These are phyloP conservation scores for Aspergillus pseudoterreus DNA, from an alignment of 2,329 filamentous ascomycete species.

Conservation along the genomic window DNA sequence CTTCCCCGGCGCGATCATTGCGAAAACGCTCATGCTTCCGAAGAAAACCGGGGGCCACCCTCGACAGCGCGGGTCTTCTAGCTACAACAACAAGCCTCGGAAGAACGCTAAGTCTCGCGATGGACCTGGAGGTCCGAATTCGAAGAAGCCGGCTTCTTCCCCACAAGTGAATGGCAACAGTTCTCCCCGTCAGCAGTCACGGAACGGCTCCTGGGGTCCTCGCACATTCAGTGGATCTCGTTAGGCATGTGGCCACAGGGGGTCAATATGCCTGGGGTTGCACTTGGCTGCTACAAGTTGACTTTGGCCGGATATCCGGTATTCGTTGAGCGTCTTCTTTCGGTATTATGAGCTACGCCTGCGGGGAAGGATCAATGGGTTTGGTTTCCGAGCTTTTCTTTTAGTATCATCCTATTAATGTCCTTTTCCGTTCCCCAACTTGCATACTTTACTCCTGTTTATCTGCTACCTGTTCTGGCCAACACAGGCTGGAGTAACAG, in stretches of 20 bases:
- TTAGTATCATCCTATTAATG: slow-evolving; percentile 17
- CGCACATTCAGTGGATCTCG: slow-evolving; percentile 20
- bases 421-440: slow-evolving; percentile 11
- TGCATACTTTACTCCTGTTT: slow-evolving; percentile 11
- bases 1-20: slow-evolving; percentile 44
- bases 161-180: slow-evolving; percentile 19
- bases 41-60: slow-evolving; percentile 27
- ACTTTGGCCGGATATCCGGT: slow-evolving; percentile 13
- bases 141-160: slow-evolving; percentile 26
- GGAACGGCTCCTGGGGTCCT: slow-evolving; percentile 27
- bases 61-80: slow-evolving; percentile 25
- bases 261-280: background rate
- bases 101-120: slow-evolving; percentile 32
- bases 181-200: slow-evolving; percentile 25
- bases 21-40: slow-evolving; percentile 40
- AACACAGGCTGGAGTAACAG: slow-evolving; percentile 13
- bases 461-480: slow-evolving; percentile 3
- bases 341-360: slow-evolving; percentile 21
- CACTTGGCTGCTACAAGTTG: slow-evolving; percentile 3
- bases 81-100: slow-evolving; percentile 26
- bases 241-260: slow-evolving; percentile 10
- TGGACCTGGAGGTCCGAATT: slow-evolving; percentile 15
- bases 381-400: slow-evolving; percentile 16
- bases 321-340: slow-evolving; percentile 21
- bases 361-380: slow-evolving; percentile 15